Conservation (phyloP, 2,329 filamentous ascomycete species). For the Hypoxylon sp. region DNA sequence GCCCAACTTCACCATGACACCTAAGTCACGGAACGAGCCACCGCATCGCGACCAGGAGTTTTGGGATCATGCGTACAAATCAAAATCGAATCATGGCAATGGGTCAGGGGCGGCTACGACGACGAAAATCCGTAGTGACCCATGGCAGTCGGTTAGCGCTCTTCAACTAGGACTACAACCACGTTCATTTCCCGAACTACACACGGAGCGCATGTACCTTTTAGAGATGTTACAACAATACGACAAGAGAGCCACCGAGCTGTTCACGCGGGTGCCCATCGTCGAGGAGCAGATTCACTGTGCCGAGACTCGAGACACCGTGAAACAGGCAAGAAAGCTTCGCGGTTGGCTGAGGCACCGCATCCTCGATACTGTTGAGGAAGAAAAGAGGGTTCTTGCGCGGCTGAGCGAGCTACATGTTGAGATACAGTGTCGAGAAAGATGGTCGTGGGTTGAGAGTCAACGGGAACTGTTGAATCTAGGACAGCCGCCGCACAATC, state of each 20-base stretch:
- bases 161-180: constrained; percentile 53
- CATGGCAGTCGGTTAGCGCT: constrained; percentile 33
- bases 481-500: constrained; percentile 21
- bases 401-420: constrained; percentile 64
- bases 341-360: constrained; percentile 58
- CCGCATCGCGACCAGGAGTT: not conserved
- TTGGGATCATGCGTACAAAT: not conserved
- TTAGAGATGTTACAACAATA: constrained; percentile 58
- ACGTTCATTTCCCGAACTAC: constrained; percentile 59
- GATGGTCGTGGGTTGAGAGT: constrained; percentile 54
- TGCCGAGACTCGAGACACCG: constrained; percentile 37
- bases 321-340: constrained; percentile 57
- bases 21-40: not conserved
- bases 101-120: constrained; percentile 7
- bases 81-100: not conserved
- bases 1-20: constrained; percentile 17
- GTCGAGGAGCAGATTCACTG: constrained; percentile 53
- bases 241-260: constrained; percentile 53
- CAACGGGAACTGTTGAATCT: constrained; percentile 42
- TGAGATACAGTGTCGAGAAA: constrained; percentile 62
- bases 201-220: constrained; percentile 63
- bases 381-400: constrained; percentile 61
- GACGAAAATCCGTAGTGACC: constrained; percentile 19
- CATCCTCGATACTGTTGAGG: constrained; percentile 60
- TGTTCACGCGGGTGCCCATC: constrained; percentile 57